Percentiles rank a stretch among this genome's conserved stretches.
Evolutionary conservation across 805 yeast species (phyloP).

Genomic region (Komagataella pseudopastoris): DNA sequence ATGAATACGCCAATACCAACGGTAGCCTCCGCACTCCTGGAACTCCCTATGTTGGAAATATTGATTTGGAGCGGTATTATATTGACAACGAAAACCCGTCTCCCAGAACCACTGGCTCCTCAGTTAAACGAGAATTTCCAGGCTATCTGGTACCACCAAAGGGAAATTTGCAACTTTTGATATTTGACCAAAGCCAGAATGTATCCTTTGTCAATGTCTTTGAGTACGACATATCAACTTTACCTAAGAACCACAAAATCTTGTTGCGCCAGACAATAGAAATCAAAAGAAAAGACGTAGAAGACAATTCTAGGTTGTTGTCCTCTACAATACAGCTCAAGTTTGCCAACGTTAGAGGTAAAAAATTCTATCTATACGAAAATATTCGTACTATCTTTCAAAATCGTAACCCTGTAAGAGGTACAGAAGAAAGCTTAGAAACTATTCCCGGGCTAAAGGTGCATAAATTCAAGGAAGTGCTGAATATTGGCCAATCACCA

Average conservation of each 20-base stretch:
- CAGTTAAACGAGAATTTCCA: slow-evolving; percentile 12
- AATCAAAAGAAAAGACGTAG: neutral
- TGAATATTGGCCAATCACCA: slow-evolving; percentile 11
- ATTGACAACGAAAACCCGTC: slow-evolving; percentile 8
- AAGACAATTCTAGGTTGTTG: slow-evolving; percentile 2
- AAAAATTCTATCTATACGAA: slow-evolving; percentile 14
- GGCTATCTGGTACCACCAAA: slow-evolving; percentile 13
- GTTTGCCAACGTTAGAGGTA: slow-evolving; percentile 13
- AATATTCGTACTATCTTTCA: slow-evolving; percentile 17
- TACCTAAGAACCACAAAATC: slow-evolving; percentile 13
- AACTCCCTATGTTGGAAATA: slow-evolving; percentile 17
- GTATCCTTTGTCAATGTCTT: slow-evolving; percentile 12
- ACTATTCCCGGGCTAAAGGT: slow-evolving; percentile 3
- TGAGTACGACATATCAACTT: slow-evolving; percentile 12
- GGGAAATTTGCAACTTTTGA: slow-evolving; percentile 16
- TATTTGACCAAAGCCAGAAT: slow-evolving; percentile 16
- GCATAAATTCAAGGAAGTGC: slow-evolving; percentile 7
- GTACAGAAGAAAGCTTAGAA: neutral
- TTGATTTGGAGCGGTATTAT: slow-evolving; percentile 14
- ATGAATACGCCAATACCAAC: neutral
- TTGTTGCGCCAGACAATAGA: slow-evolving; percentile 9
- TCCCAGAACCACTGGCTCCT: neutral
- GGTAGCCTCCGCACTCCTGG: neutral
- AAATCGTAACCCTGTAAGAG: slow-evolving; percentile 3
- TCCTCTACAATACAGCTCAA: slow-evolving; percentile 14